Evolutionary conservation across 1,284 basidiomycete genomes (phyloP).

Genomic region (Malassezia psittaci): DNA sequence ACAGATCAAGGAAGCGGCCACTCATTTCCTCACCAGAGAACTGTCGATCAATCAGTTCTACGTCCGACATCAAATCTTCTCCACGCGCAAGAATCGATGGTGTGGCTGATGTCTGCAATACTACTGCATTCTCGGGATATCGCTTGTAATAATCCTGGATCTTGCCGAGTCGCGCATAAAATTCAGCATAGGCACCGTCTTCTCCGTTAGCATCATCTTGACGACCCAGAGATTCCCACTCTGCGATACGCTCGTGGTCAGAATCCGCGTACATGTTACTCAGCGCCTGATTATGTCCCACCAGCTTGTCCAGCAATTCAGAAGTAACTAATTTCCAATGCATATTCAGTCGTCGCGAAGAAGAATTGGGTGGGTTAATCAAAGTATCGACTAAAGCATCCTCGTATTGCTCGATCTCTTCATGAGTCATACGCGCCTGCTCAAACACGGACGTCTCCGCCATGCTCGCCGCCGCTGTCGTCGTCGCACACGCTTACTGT

Average conservation of each 20-base stretch:
- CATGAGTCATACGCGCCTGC: slow-evolving; percentile 81
- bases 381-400: slow-evolving; percentile 53
- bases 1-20: slow-evolving; percentile 87
- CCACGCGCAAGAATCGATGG: slow-evolving; percentile 11
- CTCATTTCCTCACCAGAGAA: slow-evolving; percentile 75
- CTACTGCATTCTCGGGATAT: slow-evolving; percentile 60
- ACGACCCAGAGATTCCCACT: slow-evolving; percentile 50
- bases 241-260: slow-evolving; percentile 47
- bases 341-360: slow-evolving; percentile 10
- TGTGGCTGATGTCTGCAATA: slow-evolving; percentile 17
- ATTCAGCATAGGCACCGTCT: slow-evolving; percentile 49
- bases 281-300: slow-evolving; percentile 54
- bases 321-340: slow-evolving; percentile 52
- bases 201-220: background rate
- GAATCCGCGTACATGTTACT: slow-evolving; percentile 49
- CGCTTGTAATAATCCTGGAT: slow-evolving; percentile 91
- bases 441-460: slow-evolving; percentile 70
- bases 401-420: slow-evolving; percentile 83
- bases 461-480: slow-evolving; percentile 20
- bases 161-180: slow-evolving; percentile 84
- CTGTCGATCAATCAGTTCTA: slow-evolving; percentile 37
- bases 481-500: background rate
- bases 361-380: slow-evolving; percentile 34
- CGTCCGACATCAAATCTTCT: slow-evolving; percentile 15
- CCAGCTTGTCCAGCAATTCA: slow-evolving; percentile 71